These are phyloP conservation scores for Calophaca sinica DNA, from an alignment of 306 rosid species.

Conservation along the genomic window DNA sequence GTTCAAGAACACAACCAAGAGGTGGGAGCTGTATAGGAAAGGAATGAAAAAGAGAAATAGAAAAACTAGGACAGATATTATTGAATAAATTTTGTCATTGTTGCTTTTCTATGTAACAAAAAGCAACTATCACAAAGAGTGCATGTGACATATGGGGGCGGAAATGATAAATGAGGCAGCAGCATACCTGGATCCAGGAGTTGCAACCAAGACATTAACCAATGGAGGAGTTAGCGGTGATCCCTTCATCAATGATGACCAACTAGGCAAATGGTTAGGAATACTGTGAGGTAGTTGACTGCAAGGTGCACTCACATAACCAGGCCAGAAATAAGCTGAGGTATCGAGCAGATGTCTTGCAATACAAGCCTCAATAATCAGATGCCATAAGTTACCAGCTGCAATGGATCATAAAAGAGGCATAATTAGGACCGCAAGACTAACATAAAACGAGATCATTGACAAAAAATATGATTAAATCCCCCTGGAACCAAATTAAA, in stretches of 20 bases:
- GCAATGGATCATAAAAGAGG: conserved; percentile 48
- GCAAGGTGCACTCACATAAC: conserved; percentile 72
- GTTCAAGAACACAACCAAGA: background rate
- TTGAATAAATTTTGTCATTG: background rate
- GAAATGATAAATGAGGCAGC: conserved; percentile 39
- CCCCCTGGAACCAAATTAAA: conserved; percentile 27
- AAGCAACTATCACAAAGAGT: conserved; percentile 35
- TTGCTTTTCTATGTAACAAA: conserved; percentile 24
- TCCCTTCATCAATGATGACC: conserved; percentile 94
- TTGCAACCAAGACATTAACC: conserved; percentile 80
- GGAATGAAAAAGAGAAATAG: conserved; percentile 17
- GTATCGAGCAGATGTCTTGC: conserved; percentile 88
- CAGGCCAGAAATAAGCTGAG: conserved; percentile 94
- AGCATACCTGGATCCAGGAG: conserved; percentile 98
- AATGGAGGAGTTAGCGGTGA: conserved; percentile 68
- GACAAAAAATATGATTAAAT: conserved; percentile 29
- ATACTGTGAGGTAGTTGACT: conserved; percentile 71
- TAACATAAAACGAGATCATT: conserved; percentile 29
- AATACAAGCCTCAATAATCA: conserved; percentile 92
- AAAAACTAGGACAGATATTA: conserved; percentile 30
- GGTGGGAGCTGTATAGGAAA: conserved; percentile 28
- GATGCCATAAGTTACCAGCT: conserved; percentile 93
- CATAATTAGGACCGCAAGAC: conserved; percentile 11
- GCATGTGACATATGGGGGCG: background rate
- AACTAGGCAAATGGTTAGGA: conserved; percentile 72